Conservation (phyloP, 2,329 filamentous ascomycete genomes). For the Emydomyces testavorans region DNA sequence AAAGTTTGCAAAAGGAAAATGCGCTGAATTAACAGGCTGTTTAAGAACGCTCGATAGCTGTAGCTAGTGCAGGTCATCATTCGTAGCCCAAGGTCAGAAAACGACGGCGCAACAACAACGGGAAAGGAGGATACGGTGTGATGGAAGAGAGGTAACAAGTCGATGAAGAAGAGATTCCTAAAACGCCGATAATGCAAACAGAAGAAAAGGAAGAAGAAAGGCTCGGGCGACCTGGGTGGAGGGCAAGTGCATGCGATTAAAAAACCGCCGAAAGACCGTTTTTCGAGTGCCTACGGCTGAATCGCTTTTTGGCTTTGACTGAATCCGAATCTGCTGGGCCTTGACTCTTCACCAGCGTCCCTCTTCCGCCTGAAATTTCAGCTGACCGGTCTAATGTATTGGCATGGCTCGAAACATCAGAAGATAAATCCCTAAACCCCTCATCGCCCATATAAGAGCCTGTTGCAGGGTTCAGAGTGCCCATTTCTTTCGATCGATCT, state of each 20-base stretch:
- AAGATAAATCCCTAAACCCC: constrained; percentile 56
- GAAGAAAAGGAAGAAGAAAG: constrained; percentile 10
- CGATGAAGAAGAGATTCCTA: not conserved
- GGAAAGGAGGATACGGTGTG: constrained; percentile 5
- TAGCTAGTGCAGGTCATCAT: constrained; percentile 14
- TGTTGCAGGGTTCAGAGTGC: constrained; percentile 50
- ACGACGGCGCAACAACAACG: constrained; percentile 1
- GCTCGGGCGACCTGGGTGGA: not conserved
- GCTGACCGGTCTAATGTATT: constrained; percentile 35
- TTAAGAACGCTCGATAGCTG: constrained; percentile 9
- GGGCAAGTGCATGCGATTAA: constrained; percentile 30
- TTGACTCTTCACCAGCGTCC: constrained; percentile 34
- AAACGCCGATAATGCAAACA: constrained; percentile 10
- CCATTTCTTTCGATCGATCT: constrained; percentile 75
- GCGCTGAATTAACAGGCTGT: constrained; percentile 1
- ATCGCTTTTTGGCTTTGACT: constrained; percentile 52
- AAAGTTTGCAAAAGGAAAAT: not conserved
- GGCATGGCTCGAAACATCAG: constrained; percentile 56
- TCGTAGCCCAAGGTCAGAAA: constrained; percentile 11
- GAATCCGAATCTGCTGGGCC: constrained; percentile 39
- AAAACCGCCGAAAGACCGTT: constrained; percentile 87
- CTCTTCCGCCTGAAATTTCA: constrained; percentile 36
- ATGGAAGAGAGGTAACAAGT: constrained; percentile 1
- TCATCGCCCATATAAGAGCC: constrained; percentile 57
- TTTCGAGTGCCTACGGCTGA: constrained; percentile 88